Evolutionary conservation across 169 alveolate genomes (phyloP), one percentile per base, ranked within the genome.

Genomic region (Plasmodium inui): DNA sequence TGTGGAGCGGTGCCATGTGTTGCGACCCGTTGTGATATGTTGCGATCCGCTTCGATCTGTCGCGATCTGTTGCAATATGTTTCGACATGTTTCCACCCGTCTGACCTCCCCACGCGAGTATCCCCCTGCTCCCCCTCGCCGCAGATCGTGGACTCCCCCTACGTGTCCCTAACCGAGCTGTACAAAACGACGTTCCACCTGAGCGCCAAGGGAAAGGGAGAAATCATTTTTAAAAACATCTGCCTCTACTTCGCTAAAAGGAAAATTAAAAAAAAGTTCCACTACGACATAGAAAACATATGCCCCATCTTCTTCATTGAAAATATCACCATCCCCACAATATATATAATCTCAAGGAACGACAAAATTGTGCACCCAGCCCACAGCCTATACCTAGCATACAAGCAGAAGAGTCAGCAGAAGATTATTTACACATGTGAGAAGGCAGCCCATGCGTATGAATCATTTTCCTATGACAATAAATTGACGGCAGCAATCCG

Each of bases 111-210:
- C 50, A 1, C 50, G 22, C 34, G 41, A 10, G 50, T 34, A 8
- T 26, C 28, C n/a, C n/a, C n/a, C 50, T 4, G 17, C 22, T 34
- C 3, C 50, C 19, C 34, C 34, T 32, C 19, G 3, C 8, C 7
- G 14, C 80, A 89, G 94, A 89, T 89, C 53, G 55, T 89, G 82
- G 94, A 89, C 61, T 89, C 94, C 28, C 94, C 94, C 39, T 89
- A 61, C 71, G 94, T 89, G 34, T 89, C 94, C 30, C 32, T 89
- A 26, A 50, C 72, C 1, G 88, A 78, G 46, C 82, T 89, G 53
- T 89, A 89, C 57, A 89, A 89, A 34, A 89, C 94, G 4, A 89
- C 90, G 0, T 89, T 89, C 57, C 82, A 80, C 57, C 53, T 89
- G 53, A 30, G 78, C 32, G 88, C 70, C n/a, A 89, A 89, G 41